Conservation (phyloP, 352 stramenopile genomes). For the Globisporangium ultimum region DNA sequence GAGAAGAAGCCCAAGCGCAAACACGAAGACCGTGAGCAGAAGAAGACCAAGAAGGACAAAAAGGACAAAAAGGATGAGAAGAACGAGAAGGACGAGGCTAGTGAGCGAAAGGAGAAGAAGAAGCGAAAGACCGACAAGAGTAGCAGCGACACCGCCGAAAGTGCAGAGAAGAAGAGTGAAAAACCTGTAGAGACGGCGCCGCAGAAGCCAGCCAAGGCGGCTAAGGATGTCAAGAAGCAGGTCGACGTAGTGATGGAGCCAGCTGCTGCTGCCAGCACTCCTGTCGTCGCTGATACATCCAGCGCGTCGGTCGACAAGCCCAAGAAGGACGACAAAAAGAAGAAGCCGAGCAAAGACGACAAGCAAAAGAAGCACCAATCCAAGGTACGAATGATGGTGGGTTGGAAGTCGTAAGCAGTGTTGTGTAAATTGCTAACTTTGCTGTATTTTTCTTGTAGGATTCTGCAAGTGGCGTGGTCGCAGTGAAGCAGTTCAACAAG, state of each 20-base stretch:
- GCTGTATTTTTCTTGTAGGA: constrained; percentile 26
- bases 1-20: constrained; percentile 23
- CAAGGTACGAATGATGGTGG: constrained; percentile 22
- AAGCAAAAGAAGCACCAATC: constrained; percentile 33
- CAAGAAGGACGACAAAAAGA: constrained; percentile 26
- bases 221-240: constrained; percentile 1
- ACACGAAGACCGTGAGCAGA: constrained; percentile 19
- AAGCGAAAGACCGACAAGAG: constrained; percentile 19
- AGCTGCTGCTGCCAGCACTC: not conserved
- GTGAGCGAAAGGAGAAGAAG: constrained; percentile 18
- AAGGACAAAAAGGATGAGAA: constrained; percentile 23
- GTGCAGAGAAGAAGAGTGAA: not conserved
- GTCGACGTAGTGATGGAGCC: not conserved
- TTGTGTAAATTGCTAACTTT: not conserved
- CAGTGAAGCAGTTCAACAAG: constrained; percentile 81
- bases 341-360: constrained; percentile 21
- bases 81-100: constrained; percentile 9
- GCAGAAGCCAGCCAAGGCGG: constrained; percentile 5
- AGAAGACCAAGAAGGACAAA: constrained; percentile 18
- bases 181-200: too few relatives aligned
- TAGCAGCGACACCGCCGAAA: constrained; percentile 18
- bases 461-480: constrained; percentile 67
- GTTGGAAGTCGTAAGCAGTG: not conserved
- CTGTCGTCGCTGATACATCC: constrained; percentile 12
- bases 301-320: constrained; percentile 12